Base-by-base conservation (phyloP, 2,329 filamentous ascomycete genomes). In the Pyrenophora seminiperda region DNA sequence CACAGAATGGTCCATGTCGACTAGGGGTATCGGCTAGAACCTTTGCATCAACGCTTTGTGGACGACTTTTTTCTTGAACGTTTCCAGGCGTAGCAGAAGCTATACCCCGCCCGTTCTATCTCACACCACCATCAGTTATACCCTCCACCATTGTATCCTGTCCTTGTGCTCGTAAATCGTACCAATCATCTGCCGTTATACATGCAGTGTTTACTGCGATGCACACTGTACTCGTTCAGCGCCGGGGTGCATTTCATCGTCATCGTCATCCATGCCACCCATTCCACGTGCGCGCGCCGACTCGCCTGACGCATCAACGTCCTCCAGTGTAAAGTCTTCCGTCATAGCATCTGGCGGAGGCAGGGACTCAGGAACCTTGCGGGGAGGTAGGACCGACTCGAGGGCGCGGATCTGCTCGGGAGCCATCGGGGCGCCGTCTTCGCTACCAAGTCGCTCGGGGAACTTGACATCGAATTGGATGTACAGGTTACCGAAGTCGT, bases 381-480 rank as follows among this genome's bases (percentile, higher is more conserved):
- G 87, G 2, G 88, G 77, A 2, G 93, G 93, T n/a, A 99, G 84
- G 47, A 96, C 86, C 64, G 86, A 83, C 70, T 94, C 91, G 31
- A 99, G 86, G 10, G 87, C 81, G 49, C 90, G 84, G 63, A 96
- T 89, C 56, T 90, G 87, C 50, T 85, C 81, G 13, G 85, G 79
- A 42, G 88, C 69, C 70, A 80, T 73, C 4, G 76, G 68, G 41
- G 65, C 72, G 45, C 73, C 78, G 15, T 79, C 75, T 19, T 75
- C 72, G 15, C 74, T 75, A 43, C 60, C 62, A 19, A 81, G 68
- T 17, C 67, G 67, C 38, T 79, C 87, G 40, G 94, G 94, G 83
- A 99, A 97, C 78, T 96, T 96, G 77, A 99, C 91, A 68, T 90
- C 87, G 79, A 99, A 99, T 73, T 96, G 91, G 70, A 99, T 91